phyloP scores from a whole-genome alignment of 805 yeast species.

The Wickerhamiella vanderwaltii region DNA sequence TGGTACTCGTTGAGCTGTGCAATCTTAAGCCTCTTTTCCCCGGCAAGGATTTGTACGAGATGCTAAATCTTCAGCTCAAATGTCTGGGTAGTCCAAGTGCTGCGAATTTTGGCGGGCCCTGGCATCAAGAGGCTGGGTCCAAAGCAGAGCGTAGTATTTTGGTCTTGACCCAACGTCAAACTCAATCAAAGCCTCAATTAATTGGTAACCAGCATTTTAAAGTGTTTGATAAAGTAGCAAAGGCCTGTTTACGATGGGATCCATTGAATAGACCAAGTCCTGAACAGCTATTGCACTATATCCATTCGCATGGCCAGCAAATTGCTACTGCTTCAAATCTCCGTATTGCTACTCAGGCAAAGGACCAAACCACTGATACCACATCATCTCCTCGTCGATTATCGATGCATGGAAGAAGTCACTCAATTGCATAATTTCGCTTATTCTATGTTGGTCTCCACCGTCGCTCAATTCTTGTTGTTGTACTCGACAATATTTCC shows the following conservation, averaged over 20 bases:
- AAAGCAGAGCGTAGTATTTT: background rate
- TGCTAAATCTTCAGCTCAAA: slow-evolving; percentile 53
- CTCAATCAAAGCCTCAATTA: background rate
- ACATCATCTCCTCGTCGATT: background rate
- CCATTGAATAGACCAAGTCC: slow-evolving; percentile 6
- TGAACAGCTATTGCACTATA: slow-evolving; percentile 5
- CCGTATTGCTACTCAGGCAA: too few relatives aligned
- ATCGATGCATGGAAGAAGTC: background rate
- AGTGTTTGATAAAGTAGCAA: slow-evolving; percentile 1
- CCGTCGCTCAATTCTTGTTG: too few relatives aligned
- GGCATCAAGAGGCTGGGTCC: slow-evolving; percentile 1
- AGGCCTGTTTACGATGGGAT: slow-evolving; percentile 8
- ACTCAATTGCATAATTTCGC: background rate
- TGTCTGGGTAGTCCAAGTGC: slow-evolving; percentile 58
- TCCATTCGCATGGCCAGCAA: too few relatives aligned
- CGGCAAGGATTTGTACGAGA: slow-evolving; percentile 69
- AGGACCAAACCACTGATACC: background rate
- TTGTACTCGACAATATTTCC: too few relatives aligned
- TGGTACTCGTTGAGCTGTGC: slow-evolving; percentile 77
- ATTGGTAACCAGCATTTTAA: background rate
- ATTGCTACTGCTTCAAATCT: too few relatives aligned
- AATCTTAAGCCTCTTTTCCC: slow-evolving; percentile 72
- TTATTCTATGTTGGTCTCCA: background rate
- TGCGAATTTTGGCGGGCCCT: background rate
- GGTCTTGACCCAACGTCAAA: background rate